phyloP scores from a whole-genome alignment of 139 green algal genomes.

The Gonium pectorale region DNA sequence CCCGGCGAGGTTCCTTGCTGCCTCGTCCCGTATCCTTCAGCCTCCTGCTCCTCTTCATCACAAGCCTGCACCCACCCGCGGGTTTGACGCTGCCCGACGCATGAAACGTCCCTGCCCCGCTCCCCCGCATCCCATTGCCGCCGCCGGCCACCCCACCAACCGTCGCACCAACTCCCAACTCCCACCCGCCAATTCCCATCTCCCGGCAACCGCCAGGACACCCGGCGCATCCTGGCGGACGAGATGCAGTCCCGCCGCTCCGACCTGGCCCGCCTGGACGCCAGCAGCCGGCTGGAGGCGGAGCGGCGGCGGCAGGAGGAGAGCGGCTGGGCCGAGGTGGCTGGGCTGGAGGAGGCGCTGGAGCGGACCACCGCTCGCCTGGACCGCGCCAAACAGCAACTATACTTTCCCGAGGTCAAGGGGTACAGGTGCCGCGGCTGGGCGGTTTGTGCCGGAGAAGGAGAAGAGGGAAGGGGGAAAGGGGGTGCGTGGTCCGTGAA shows the following conservation, averaged over 20 bases:
- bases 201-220: slow-evolving; percentile 28
- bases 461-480: neutral
- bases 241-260: slow-evolving; percentile 43
- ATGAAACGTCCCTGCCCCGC: too few relatives aligned
- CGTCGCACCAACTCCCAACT: too few relatives aligned
- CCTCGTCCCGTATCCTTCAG: too few relatives aligned
- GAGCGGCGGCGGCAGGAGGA: slow-evolving; percentile 30
- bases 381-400: slow-evolving; percentile 74
- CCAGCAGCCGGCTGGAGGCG: slow-evolving; percentile 6
- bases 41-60: too few relatives aligned
- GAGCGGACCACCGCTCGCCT: slow-evolving; percentile 55
- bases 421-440: slow-evolving; percentile 71
- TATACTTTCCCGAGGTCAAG: slow-evolving; percentile 76
- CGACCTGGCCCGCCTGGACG: slow-evolving; percentile 42
- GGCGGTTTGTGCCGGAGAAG: neutral
- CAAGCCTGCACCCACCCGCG: too few relatives aligned
- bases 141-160: too few relatives aligned
- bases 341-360: slow-evolving; percentile 65
- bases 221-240: slow-evolving; percentile 42
- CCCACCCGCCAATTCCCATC: too few relatives aligned
- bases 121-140: too few relatives aligned
- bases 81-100: too few relatives aligned
- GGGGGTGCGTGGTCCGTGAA: too few relatives aligned
- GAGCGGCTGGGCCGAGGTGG: slow-evolving; percentile 47
- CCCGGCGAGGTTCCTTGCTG: too few relatives aligned